phyloP scores from a whole-genome alignment of 306 rosid species.

The Chamaecrista fasciculata region DNA sequence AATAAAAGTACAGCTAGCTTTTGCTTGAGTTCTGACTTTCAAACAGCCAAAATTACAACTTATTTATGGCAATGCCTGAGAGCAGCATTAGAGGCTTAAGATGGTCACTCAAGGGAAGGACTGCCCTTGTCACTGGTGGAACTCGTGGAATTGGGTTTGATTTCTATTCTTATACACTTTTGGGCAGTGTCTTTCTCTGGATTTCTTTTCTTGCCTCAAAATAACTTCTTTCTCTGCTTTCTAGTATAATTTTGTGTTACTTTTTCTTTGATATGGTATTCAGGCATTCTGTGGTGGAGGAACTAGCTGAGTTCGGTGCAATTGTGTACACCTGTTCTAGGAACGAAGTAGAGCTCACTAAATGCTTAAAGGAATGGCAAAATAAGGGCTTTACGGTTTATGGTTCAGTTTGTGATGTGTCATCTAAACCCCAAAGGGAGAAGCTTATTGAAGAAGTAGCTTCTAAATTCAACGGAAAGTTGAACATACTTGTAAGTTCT shows the following conservation, averaged over 20 bases:
- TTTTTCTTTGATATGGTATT: not conserved
- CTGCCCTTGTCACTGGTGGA: slow-evolving; percentile 85
- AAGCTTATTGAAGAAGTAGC: slow-evolving; percentile 49
- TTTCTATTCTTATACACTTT: not conserved
- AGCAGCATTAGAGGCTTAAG: slow-evolving; percentile 26
- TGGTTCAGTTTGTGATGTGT: slow-evolving; percentile 72
- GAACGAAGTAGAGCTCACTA: slow-evolving; percentile 57
- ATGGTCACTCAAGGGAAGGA: slow-evolving; percentile 72
- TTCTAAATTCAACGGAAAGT: slow-evolving; percentile 54
- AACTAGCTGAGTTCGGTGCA: slow-evolving; percentile 79
- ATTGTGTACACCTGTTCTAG: slow-evolving; percentile 80
- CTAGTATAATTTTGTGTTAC: not conserved
- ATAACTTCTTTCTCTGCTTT: not conserved
- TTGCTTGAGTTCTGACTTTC: not conserved
- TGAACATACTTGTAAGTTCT: slow-evolving; percentile 62
- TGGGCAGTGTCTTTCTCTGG: no score
- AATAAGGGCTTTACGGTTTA: slow-evolving; percentile 58
- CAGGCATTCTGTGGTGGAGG: slow-evolving; percentile 77
- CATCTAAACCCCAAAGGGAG: slow-evolving; percentile 57
- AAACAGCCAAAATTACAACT: no score
- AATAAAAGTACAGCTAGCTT: no score
- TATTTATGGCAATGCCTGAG: not conserved
- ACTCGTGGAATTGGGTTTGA: slow-evolving; percentile 84
- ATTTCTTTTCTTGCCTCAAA: not conserved
- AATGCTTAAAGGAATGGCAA: slow-evolving; percentile 59